Evolutionary conservation across 192 early-diverging fungal genomes (phyloP).

Genomic region (Rhizoclosmatium globosum): DNA sequence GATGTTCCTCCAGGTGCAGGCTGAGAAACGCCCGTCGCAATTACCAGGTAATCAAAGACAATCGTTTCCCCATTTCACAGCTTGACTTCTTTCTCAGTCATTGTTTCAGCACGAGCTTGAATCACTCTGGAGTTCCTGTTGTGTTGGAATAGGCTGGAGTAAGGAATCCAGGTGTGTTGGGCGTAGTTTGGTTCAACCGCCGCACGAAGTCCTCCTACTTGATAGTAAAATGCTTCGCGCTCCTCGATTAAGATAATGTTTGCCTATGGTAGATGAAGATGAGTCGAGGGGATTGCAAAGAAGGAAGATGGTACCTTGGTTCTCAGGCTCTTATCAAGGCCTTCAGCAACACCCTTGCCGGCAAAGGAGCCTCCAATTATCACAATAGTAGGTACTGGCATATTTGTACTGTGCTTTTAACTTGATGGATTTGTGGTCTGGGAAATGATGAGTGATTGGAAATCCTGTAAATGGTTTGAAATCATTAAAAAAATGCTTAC

Average conservation of each 20-base stretch:
- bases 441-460: too few species aligned
- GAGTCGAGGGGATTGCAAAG: background rate
- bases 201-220: conserved; percentile 21
- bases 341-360: background rate
- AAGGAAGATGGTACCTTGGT: background rate
- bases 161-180: conserved; percentile 41
- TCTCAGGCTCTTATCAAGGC: background rate
- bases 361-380: conserved; percentile 21
- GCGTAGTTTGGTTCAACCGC: conserved; percentile 31
- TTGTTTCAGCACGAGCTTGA: conserved; percentile 53
- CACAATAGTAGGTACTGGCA: background rate
- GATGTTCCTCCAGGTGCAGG: conserved; percentile 53
- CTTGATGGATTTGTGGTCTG: too few species aligned
- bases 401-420: background rate
- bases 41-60: conserved; percentile 69
- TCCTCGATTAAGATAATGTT: conserved; percentile 22
- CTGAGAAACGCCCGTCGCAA: conserved; percentile 69
- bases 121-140: conserved; percentile 46
- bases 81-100: conserved; percentile 42
- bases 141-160: conserved; percentile 41
- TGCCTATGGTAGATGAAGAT: background rate
- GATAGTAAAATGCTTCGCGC: background rate
- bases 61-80: conserved; percentile 57
- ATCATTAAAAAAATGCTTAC: too few species aligned
- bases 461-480: too few species aligned